Evolutionary conservation across 2,329 filamentous ascomycete genomes (phyloP), one percentile per base, ranked within the genome.

Genomic region (Pezicula radicicola): DNA sequence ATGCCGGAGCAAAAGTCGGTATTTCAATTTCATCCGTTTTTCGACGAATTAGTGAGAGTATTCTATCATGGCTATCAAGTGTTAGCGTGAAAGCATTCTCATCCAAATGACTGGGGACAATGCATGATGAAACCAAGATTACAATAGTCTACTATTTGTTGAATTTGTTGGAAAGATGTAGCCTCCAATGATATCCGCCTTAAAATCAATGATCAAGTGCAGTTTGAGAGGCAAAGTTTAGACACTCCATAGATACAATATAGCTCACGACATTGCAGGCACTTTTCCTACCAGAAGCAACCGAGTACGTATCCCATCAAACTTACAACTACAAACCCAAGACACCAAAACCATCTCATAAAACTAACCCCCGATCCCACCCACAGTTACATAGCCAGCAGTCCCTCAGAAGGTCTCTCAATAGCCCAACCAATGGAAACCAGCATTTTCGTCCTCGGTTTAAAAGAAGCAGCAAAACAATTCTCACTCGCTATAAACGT

Each of bases 251-350:
- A 25, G 25, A 25, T 25, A 37, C n/a, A n/a, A 10, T 13, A 7
- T 36, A 15, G 35, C 46, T 56, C 13, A 54, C 50, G 27, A 42
- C 19, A 33, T 15, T 25, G 27, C 56, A 89, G 81, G 83, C 88
- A 16, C 80, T 97, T 46, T 97, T 97, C 73, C 85, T 97, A 49
- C 93, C 93, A 12, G 93, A 97, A 78, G 93, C 93, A 10, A 59
- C 61, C 36, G 60, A 25, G 52, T 33, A 33, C 12, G 30, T 33
- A 10, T 33, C 30, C 30, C 30, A 33, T 33, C 30, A 30, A 30
- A 21, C 21, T 9, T 5, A 30, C 28, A 30, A 21, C 21, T 21
- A 21, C 5, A 21, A 21, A 21, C 5, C 21, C 5, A 25, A 6
- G 4, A 5, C 25, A 25, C 25, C 5, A 25, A 25, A 25, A 5